Conservation (phyloP, 2,329 filamentous ascomycete genomes). For the Hypomyces perniciosus region DNA sequence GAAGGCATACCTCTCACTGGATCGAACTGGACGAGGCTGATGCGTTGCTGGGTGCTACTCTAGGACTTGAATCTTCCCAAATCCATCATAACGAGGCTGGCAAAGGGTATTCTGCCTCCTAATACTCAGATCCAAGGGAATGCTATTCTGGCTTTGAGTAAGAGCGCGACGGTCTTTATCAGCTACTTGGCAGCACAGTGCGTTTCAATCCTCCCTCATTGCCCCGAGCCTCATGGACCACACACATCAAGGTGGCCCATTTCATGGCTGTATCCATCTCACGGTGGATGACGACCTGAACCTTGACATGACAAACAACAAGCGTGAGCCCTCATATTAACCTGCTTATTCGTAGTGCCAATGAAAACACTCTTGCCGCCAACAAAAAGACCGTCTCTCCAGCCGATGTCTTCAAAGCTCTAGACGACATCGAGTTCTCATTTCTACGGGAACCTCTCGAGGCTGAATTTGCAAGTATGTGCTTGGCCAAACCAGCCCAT, state of each 20-base stretch:
- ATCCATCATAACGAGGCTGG: conserved; percentile 72
- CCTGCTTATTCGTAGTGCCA: conserved; percentile 48
- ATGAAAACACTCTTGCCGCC: conserved; percentile 60
- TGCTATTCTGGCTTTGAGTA: conserved; percentile 71
- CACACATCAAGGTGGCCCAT: no score
- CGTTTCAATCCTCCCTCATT: conserved; percentile 25
- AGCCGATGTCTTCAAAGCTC: conserved; percentile 67
- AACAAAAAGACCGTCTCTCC: conserved; percentile 75
- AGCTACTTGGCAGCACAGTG: conserved; percentile 73
- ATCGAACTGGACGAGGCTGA: not conserved
- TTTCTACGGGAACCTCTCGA: conserved; percentile 64
- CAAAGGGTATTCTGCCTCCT: conserved; percentile 71
- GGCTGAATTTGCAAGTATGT: conserved; percentile 68
- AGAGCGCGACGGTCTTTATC: conserved; percentile 78
- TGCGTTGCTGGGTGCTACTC: not conserved
- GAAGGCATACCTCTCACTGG: no score
- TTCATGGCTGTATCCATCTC: not conserved
- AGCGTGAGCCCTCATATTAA: not conserved
- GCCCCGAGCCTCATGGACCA: not conserved
- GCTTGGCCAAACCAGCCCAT: not conserved
- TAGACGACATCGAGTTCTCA: conserved; percentile 71
- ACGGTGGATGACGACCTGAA: no score
- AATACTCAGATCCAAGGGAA: conserved; percentile 82
- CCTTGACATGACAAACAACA: not conserved
- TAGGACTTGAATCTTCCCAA: conserved; percentile 73